Percentiles rank a stretch among this genome's conserved stretches.
Evolutionary conservation across 768 basidiomycete genomes (phyloP).

Genomic region (Arthromyces matolae): DNA sequence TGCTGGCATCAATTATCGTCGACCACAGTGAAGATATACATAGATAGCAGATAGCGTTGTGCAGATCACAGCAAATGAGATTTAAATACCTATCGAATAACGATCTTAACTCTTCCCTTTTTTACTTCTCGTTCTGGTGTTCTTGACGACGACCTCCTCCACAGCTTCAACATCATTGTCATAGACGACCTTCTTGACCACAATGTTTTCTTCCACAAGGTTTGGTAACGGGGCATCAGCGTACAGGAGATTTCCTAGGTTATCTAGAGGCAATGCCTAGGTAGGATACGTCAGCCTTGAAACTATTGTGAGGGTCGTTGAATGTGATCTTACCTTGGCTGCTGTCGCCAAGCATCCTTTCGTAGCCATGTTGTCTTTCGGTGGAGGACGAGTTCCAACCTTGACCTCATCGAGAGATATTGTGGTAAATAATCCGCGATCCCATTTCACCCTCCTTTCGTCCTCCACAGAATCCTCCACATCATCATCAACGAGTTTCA

Average conservation of each 20-base stretch:
- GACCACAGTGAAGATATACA: conserved; percentile 29
- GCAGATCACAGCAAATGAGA: conserved; percentile 16
- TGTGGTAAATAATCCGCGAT: conserved; percentile 59
- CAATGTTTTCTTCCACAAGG: conserved; percentile 59
- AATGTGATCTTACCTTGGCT: conserved; percentile 50
- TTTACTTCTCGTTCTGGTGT: conserved; percentile 56
- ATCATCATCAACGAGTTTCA: conserved; percentile 38
- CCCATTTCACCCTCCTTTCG: conserved; percentile 73
- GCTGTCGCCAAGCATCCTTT: conserved; percentile 69
- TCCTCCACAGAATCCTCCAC: conserved; percentile 29
- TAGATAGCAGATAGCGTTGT: conserved; percentile 11
- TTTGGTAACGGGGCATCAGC: conserved; percentile 52
- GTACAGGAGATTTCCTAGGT: conserved; percentile 66
- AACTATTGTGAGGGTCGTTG: not conserved
- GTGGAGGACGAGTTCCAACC: conserved; percentile 41
- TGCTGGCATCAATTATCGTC: conserved; percentile 58
- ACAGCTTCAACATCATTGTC: conserved; percentile 58
- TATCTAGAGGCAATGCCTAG: conserved; percentile 62
- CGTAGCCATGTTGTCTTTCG: conserved; percentile 36
- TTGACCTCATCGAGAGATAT: conserved; percentile 63
- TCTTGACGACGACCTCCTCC: conserved; percentile 36
- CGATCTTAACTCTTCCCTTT: conserved; percentile 36
- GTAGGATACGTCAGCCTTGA: conserved; percentile 5
- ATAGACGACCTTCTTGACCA: conserved; percentile 78
- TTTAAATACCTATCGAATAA: conserved; percentile 11